Evolutionary conservation across 306 rosid genomes (phyloP), one percentile per base, ranked within the genome.

Genomic region (Astragalus membranaceus): DNA sequence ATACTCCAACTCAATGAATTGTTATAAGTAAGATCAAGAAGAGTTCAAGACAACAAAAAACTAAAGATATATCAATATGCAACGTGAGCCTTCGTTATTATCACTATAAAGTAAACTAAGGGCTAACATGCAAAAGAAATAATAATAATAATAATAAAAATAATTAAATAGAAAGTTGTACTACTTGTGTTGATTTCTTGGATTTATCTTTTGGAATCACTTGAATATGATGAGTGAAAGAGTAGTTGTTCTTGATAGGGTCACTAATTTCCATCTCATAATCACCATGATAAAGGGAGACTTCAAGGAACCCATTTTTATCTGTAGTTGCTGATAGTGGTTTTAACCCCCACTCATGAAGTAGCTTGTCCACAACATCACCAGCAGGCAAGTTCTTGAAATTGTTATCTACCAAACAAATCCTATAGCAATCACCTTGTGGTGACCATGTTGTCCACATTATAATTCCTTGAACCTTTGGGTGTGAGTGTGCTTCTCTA

Each of bases 381-480:
- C 98, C 96, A 0, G 87, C 84, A 0, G 91, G 80, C 51, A 89
- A 75, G 86, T 92, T 89, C 5, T 14, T 73, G 81, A 89, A 89
- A 52, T 85, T 85, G 58, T 61, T 76, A 39, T 92, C 96, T 7
- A 86, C 80, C 52, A 92, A 77, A 29, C 96, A 85, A 80, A 85
- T 80, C 7, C 39, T 39, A 23, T 74, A 86, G 58, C 95, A 88
- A 42, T 3, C 2, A 26, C 89, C 92, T 29, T 70, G 12, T 1
- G 92, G 80, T 9, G 62, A 36, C 80, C 86, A 61, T 35, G 74
- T 85, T 46, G 87, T 75, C 93, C 96, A 92, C 44, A 90, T 26
- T 10, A 89, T 74, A 3, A 88, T 85, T 3, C 98, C 98, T 4
- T 58, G 39, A 30, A 92, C 73, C 7, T 10, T 52, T 12, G 96